phyloP scores from a whole-genome alignment of 2,329 filamentous ascomycete species.

The Penicillium oxalicum region DNA sequence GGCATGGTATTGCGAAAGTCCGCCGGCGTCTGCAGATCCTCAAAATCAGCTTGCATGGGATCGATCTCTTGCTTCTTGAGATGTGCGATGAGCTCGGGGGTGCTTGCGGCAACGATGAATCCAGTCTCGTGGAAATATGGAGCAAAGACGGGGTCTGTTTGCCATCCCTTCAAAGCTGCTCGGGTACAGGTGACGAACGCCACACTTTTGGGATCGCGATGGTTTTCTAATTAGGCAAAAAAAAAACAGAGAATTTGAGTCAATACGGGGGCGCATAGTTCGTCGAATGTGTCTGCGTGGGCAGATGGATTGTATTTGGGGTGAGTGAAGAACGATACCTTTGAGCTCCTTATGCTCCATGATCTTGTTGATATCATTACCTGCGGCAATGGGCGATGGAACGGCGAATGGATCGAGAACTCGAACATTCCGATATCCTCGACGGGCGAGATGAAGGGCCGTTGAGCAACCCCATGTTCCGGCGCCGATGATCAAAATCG shows the following conservation, averaged over 20 bases:
- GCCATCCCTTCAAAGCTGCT: slow-evolving; percentile 38
- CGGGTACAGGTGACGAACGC: slow-evolving; percentile 21
- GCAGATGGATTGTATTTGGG: too few relatives aligned
- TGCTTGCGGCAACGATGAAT: slow-evolving; percentile 38
- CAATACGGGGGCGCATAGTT: not conserved
- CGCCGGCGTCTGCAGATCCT: slow-evolving; percentile 37
- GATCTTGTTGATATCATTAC: slow-evolving; percentile 50
- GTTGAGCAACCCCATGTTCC: slow-evolving; percentile 50
- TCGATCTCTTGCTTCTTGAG: slow-evolving; percentile 34
- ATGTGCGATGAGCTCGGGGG: slow-evolving; percentile 34
- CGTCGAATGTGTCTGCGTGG: too few relatives aligned
- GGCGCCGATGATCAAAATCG: slow-evolving; percentile 43
- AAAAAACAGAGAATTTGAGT: not conserved
- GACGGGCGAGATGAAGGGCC: slow-evolving; percentile 47
- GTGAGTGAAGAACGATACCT: slow-evolving; percentile 19
- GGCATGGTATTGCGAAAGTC: slow-evolving; percentile 50
- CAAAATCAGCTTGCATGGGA: slow-evolving; percentile 26
- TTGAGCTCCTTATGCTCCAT: slow-evolving; percentile 33
- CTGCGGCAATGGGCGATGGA: slow-evolving; percentile 45
- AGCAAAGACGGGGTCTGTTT: slow-evolving; percentile 40
- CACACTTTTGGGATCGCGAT: slow-evolving; percentile 14
- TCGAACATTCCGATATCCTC: slow-evolving; percentile 46
- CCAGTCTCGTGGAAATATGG: slow-evolving; percentile 45
- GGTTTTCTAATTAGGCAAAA: slow-evolving; percentile 5
- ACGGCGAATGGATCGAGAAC: slow-evolving; percentile 45